These are phyloP conservation scores for Ascochyta rabiei DNA, from an alignment of 2,329 filamentous ascomycete genomes.

Conservation along the genomic window DNA sequence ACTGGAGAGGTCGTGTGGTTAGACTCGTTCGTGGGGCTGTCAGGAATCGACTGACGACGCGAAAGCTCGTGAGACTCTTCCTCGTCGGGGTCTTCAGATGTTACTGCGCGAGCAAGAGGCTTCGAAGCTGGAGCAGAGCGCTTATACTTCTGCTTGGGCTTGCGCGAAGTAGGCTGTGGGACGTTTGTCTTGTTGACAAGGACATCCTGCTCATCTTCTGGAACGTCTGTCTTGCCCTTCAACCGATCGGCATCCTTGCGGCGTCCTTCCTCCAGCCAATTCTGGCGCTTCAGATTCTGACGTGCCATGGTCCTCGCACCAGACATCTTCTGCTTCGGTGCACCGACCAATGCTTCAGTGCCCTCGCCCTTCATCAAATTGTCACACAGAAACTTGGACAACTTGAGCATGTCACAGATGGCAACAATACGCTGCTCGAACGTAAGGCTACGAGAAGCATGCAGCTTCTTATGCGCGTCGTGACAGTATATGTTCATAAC, in stretches of 20 bases:
- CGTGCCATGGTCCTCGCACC: conserved; percentile 3
- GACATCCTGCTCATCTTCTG: neutral
- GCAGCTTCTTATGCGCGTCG: conserved; percentile 3
- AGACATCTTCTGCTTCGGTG: conserved; percentile 9
- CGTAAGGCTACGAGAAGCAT: conserved; percentile 3
- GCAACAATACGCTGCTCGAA: conserved; percentile 18
- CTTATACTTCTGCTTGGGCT: neutral
- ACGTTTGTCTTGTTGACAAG: neutral
- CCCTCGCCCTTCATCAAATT: conserved; percentile 20
- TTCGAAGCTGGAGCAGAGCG: neutral
- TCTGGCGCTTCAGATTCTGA: conserved; percentile 8
- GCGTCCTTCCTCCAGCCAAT: conserved; percentile 6
- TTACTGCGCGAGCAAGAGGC: neutral
- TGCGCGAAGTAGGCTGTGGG: neutral
- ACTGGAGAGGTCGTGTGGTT: neutral
- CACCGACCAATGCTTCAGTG: conserved; percentile 3
- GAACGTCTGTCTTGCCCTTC: neutral
- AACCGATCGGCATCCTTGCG: neutral
- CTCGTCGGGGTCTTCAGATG: neutral
- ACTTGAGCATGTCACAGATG: conserved; percentile 8
- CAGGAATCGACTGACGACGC: neutral
- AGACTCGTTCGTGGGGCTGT: neutral
- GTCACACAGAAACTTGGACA: conserved; percentile 16
- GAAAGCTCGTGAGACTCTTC: neutral
- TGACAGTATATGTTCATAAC: conserved; percentile 6